Evolutionary conservation across 164 flowering plant genomes (phyloP).

Genomic region (Amborella trichopoda): DNA sequence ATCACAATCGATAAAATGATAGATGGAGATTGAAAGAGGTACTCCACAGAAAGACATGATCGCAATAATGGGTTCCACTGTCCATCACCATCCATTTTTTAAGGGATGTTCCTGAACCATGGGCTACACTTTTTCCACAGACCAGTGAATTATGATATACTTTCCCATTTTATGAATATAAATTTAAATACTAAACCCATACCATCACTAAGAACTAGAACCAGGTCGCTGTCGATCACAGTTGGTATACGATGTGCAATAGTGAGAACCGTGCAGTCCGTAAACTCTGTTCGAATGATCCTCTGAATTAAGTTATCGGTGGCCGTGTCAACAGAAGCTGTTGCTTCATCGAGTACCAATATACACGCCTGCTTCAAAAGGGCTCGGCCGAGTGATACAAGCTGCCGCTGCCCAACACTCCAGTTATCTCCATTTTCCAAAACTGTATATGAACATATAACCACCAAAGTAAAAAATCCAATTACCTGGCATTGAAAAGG

Average conservation of each 20-base stretch:
- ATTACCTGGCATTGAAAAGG: too few species aligned
- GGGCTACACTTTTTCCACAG: too few species aligned
- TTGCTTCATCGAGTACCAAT: conserved; percentile 94
- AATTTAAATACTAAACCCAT: too few species aligned
- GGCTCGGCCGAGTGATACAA: conserved; percentile 88
- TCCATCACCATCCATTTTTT: too few species aligned
- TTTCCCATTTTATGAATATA: too few species aligned
- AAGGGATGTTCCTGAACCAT: too few species aligned
- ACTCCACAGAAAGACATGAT: too few species aligned
- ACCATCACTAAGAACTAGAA: conserved; percentile 98
- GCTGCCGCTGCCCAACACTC: conserved; percentile 98
- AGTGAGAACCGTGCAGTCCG: conserved; percentile 84
- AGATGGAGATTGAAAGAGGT: too few species aligned
- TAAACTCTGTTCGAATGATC: conserved; percentile 81
- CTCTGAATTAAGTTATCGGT: conserved; percentile 94
- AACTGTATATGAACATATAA: conserved; percentile 40
- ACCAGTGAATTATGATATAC: too few species aligned
- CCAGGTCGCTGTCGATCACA: conserved; percentile 90
- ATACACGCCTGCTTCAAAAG: conserved; percentile 85
- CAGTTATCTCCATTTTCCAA: conserved; percentile 97
- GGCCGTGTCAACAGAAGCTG: conserved; percentile 94
- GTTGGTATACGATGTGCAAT: conserved; percentile 99
- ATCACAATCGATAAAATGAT: too few species aligned
- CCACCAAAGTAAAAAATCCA: background rate
- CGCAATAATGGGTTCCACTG: too few species aligned